Percentiles rank a stretch among this genome's conserved stretches.
Conservation (phyloP, 2,329 filamentous ascomycete species). For the Pseudofabraea citricarpa region DNA sequence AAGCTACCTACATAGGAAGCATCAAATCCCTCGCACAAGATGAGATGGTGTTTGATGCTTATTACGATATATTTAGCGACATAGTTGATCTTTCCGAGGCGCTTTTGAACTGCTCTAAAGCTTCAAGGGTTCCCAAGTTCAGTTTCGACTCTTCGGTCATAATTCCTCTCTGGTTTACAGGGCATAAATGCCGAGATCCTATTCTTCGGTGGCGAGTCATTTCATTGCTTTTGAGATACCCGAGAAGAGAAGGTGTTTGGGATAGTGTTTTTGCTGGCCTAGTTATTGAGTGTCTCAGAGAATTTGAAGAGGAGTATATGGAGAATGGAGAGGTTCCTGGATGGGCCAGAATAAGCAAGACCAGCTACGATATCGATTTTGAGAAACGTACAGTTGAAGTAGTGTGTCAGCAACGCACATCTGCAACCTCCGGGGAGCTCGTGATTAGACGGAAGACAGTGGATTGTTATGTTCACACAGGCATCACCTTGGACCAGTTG, state of each 20-base stretch:
- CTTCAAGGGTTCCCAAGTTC: constrained; percentile 32
- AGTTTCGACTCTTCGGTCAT: constrained; percentile 59
- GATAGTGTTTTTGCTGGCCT: constrained; percentile 30
- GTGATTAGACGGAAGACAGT: constrained; percentile 5
- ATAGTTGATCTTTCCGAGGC: constrained; percentile 8
- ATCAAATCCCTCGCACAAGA: constrained; percentile 7
- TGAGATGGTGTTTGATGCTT: constrained; percentile 6
- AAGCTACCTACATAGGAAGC: constrained; percentile 7
- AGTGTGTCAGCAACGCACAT: constrained; percentile 7
- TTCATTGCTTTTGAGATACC: constrained; percentile 51
- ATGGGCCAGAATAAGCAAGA: constrained; percentile 8
- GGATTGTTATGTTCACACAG: constrained; percentile 8
- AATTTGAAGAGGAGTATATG: constrained; percentile 9
- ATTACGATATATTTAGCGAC: constrained; percentile 5
- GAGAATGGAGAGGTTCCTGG: constrained; percentile 6
- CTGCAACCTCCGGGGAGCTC: constrained; percentile 1
- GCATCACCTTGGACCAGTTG: constrained; percentile 5
- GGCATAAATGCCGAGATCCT: constrained; percentile 56
- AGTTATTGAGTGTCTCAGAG: constrained; percentile 7
- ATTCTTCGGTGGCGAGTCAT: constrained; percentile 56
- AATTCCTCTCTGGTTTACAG: constrained; percentile 57
- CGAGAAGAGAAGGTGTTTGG: constrained; percentile 64
- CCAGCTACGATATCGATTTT: constrained; percentile 5
- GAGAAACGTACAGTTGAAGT: constrained; percentile 5
- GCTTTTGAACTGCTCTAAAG: constrained; percentile 5